Evolutionary conservation across 176 grass and related monocot genomes (phyloP), one percentile per base, ranked within the genome.

Genomic region (Oryza glaberrima): DNA sequence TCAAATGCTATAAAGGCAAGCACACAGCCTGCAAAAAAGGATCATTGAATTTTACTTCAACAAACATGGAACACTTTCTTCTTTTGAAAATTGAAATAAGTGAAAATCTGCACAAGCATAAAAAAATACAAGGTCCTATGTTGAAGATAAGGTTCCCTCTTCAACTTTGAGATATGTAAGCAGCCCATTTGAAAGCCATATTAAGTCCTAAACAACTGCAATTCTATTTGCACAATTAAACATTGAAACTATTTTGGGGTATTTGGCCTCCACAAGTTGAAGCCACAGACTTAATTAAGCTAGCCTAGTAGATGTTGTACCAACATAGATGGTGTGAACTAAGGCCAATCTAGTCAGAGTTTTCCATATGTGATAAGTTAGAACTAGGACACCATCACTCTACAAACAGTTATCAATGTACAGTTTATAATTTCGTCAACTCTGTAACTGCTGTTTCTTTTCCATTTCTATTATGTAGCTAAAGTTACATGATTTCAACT

Each of bases 1-100:
- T 94, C 88, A 91, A 93, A 94, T 85, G 86, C 86, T 88, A 94
- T 84, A 15, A 65, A 82, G 70, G 90, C 92, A 78, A 92, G 65
- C 25, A 85, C 76, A 43, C 67, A 69, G 61, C 90, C 94, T 97
- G 88, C 71, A 83, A 80, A 90, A 23, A 13, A 67, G 41, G 9
- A 35, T 32, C n/a, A 8, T 17, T 0, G 23, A 70, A 73, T 69
- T 66, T 65, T 67, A 56, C 23, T 52, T 71, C 41, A 32, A 47
- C n/a, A 36, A 36, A 43, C 35, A 79, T 16, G 44, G 14, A 78
- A 28, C 26, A 47, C 45, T 35, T 65, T 2, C 14, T 72, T 45
- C 4, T 58, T 64, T 83, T 66, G 25, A 67, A 32, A 32, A 32
- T 32, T 32, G 30, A 32, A 32, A 32, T 32, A 32, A 76, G 56